phyloP scores from a whole-genome alignment of 805 yeast species.

The Jamesozyma lodderae region DNA sequence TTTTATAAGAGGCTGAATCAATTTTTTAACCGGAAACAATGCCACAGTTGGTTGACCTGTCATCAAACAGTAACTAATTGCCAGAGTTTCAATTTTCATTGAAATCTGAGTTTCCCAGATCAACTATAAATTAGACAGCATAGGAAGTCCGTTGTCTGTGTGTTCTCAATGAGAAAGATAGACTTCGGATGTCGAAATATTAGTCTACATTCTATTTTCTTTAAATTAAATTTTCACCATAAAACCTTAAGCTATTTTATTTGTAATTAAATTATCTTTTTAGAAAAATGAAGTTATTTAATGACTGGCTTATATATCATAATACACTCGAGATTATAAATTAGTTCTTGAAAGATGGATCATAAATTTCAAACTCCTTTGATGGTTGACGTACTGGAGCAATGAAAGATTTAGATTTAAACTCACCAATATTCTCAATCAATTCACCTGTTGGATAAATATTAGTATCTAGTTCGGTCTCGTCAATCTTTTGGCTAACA shows the following conservation, averaged over 20 bases:
- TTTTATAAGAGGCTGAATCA: conserved; percentile 26
- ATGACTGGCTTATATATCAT: no score
- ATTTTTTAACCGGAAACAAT: conserved; percentile 28
- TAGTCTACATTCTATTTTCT: conserved; percentile 31
- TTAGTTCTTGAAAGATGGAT: conserved; percentile 1
- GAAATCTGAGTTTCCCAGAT: conserved; percentile 33
- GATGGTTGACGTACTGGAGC: conserved; percentile 59
- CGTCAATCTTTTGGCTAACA: conserved; percentile 16
- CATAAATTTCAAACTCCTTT: conserved; percentile 22
- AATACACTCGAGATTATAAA: no score
- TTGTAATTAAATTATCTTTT: no score
- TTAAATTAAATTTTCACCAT: no score
- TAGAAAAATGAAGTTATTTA: no score
- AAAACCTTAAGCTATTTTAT: no score
- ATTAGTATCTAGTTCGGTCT: conserved; percentile 17
- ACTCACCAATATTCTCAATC: conserved; percentile 40
- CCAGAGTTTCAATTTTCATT: conserved; percentile 30
- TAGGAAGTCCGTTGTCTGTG: conserved; percentile 34
- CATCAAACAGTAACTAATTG: conserved; percentile 31
- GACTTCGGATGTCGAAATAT: conserved; percentile 33
- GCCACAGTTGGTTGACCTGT: conserved; percentile 33
- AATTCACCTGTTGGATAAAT: conserved; percentile 42
- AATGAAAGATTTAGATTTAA: conserved; percentile 44
- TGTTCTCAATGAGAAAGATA: conserved; percentile 20
- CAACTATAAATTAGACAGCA: conserved; percentile 25